phyloP scores from a whole-genome alignment of 2,329 filamentous ascomycete genomes.

The Thyridium curvatum region DNA sequence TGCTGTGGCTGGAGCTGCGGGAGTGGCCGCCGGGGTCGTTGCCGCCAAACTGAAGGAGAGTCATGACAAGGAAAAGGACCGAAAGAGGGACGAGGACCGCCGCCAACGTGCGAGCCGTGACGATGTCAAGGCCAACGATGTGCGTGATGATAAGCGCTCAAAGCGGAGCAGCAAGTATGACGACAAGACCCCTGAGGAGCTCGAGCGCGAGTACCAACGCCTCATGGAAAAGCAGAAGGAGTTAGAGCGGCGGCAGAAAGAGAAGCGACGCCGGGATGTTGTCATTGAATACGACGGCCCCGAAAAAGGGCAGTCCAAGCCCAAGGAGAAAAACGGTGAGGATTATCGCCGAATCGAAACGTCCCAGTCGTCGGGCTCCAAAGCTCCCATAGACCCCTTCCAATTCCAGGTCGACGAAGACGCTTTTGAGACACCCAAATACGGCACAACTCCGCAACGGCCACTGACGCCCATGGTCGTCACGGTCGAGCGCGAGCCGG shows the following conservation, averaged over 20 bases:
- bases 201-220: slow-evolving; percentile 5
- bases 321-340: background rate
- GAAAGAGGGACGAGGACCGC: slow-evolving; percentile 11
- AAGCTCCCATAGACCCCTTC: slow-evolving; percentile 46
- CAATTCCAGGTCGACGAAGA: slow-evolving; percentile 49
- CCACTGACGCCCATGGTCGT: slow-evolving; percentile 44
- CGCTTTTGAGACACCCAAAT: slow-evolving; percentile 39
- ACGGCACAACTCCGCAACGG: slow-evolving; percentile 26
- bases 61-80: slow-evolving; percentile 10
- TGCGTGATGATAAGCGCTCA: slow-evolving; percentile 2
- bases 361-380: slow-evolving; percentile 13
- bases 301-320: slow-evolving; percentile 7
- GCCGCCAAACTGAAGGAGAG: slow-evolving; percentile 16
- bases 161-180: too few relatives aligned
- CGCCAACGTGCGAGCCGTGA: slow-evolving; percentile 15
- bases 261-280: slow-evolving; percentile 1
- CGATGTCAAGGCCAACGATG: slow-evolving; percentile 11
- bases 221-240: slow-evolving; percentile 8
- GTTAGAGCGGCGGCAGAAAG: background rate
- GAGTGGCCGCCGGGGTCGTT: slow-evolving; percentile 39
- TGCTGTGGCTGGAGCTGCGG: slow-evolving; percentile 41
- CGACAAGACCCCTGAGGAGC: slow-evolving; percentile 12
- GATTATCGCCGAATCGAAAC: slow-evolving; percentile 17
- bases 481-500: slow-evolving; percentile 48
- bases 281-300: background rate